Base-by-base conservation (phyloP, 768 basidiomycete genomes). In the Peribolospora kevripleyi region DNA sequence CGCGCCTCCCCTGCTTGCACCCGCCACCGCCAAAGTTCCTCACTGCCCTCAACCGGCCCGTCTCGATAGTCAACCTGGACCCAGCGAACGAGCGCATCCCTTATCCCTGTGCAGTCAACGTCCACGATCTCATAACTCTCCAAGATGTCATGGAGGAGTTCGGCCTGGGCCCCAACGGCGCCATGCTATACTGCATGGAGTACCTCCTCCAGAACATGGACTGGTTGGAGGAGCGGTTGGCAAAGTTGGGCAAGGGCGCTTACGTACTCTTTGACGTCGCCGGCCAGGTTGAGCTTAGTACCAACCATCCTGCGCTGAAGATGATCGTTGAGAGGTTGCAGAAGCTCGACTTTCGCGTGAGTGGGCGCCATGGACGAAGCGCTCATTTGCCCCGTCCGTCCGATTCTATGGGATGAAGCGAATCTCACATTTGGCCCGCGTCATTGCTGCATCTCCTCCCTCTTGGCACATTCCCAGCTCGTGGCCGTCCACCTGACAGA, bases 251-350 rank as follows among this genome's bases (percentile, higher is more conserved):
- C 25, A 52, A 51, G 49, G 37, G 38, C 4, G 78, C 78, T 36
- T 95, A 91, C 67, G 75, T 95, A 45, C 71, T 98, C 42, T 93
- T 98, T 66, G 93, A 98, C 66, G 75, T 93, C 4, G 88, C 93
- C 0, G 93, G 93, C 1, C 93, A 98, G 70, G 93, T 97, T 52
- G 93, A 98, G 67, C 70, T 98, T 50, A 87, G 84, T 67, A 98
- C 93, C 52, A 93, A 91, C 65, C 91, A 97, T 66, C 52, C 10
- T 3, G 11, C 11, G 62, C 65, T 95, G 61, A 87, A 83, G 70
- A 73, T 72, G 52, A 81, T 97, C 58, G 73, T 91, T 4, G 73
- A 74, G 46, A 76, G 71, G 63, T 68, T 90, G 57, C 71, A 71
- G 46, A 90, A 85, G 70, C 66, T 71, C 62, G 80, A 80, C 11